These are phyloP conservation scores for Diaporthe sp. DNA, from an alignment of 2,329 filamentous ascomycete genomes.

Conservation along the genomic window DNA sequence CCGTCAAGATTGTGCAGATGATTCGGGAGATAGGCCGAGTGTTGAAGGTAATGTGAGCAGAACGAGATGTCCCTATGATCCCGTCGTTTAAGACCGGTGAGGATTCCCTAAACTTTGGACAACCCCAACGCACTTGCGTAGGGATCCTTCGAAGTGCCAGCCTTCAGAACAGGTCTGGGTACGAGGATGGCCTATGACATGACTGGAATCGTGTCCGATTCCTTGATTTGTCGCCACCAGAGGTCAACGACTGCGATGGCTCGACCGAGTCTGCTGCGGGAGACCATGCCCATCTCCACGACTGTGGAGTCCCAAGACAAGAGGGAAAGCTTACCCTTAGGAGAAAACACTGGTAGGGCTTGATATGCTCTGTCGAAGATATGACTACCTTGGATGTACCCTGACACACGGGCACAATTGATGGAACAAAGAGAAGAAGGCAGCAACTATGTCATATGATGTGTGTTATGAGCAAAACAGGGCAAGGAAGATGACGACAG, in stretches of 20 bases:
- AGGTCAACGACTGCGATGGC: neutral
- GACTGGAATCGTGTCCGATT: neutral
- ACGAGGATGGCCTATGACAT: neutral
- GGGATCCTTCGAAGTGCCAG: neutral
- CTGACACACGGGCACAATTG: neutral
- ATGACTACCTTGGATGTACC: neutral
- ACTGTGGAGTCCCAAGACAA: neutral
- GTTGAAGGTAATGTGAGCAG: neutral
- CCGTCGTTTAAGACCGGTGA: conserved; percentile 10
- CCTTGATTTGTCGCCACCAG: neutral
- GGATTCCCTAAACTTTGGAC: neutral
- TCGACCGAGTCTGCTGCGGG: neutral
- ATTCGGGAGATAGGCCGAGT: neutral
- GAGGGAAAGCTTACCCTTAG: neutral
- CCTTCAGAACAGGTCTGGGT: neutral
- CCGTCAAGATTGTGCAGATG: neutral
- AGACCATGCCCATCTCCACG: no score
- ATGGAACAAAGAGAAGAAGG: neutral
- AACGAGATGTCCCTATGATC: neutral
- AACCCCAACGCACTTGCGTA: neutral
- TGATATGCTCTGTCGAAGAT: neutral
- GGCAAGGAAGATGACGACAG: conserved; percentile 23
- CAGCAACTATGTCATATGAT: neutral
- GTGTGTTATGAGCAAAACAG: conserved; percentile 7
- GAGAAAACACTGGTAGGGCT: neutral